phyloP scores from a whole-genome alignment of 1,284 basidiomycete species.

The Fistulina hepatica region DNA sequence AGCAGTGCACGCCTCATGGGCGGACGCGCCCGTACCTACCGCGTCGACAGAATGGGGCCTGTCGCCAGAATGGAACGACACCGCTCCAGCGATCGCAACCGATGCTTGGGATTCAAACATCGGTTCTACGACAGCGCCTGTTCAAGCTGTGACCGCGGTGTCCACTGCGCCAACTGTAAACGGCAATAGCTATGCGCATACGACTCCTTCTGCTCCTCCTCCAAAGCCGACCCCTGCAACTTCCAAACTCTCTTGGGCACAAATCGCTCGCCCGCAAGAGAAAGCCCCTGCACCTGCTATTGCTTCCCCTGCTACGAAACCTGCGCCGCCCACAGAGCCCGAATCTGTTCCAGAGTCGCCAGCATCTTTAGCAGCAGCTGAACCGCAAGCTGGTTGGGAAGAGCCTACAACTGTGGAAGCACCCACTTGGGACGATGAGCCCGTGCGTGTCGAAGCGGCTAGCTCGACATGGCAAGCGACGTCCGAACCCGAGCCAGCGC shows the following conservation, averaged over 20 bases:
- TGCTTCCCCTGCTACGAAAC: slow-evolving; percentile 17
- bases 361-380: too few species aligned
- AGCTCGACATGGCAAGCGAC: slow-evolving; percentile 22
- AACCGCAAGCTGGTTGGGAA: slow-evolving; percentile 45
- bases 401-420: slow-evolving; percentile 64
- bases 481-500: slow-evolving; percentile 22
- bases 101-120: slow-evolving; percentile 26
- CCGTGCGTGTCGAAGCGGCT: slow-evolving; percentile 30
- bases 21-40: slow-evolving; percentile 12
- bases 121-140: slow-evolving; percentile 17
- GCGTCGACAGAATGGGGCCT: slow-evolving; percentile 16
- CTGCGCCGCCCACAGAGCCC: slow-evolving; percentile 21
- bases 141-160: slow-evolving; percentile 1
- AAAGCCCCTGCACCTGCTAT: slow-evolving; percentile 30
- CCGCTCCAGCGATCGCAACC: slow-evolving; percentile 17
- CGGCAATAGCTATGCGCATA: too few species aligned
- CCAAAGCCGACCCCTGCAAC: slow-evolving; percentile 56
- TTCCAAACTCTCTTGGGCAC: slow-evolving; percentile 71
- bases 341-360: slow-evolving; percentile 28
- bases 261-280: slow-evolving; percentile 57
- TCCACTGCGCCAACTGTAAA: slow-evolving; percentile 28
- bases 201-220: slow-evolving; percentile 20
- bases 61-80: slow-evolving; percentile 8
- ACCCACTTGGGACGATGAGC: slow-evolving; percentile 68
- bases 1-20: too few species aligned